Base-by-base conservation (phyloP, 106 monocot species). In the Iris macrosiphon region DNA sequence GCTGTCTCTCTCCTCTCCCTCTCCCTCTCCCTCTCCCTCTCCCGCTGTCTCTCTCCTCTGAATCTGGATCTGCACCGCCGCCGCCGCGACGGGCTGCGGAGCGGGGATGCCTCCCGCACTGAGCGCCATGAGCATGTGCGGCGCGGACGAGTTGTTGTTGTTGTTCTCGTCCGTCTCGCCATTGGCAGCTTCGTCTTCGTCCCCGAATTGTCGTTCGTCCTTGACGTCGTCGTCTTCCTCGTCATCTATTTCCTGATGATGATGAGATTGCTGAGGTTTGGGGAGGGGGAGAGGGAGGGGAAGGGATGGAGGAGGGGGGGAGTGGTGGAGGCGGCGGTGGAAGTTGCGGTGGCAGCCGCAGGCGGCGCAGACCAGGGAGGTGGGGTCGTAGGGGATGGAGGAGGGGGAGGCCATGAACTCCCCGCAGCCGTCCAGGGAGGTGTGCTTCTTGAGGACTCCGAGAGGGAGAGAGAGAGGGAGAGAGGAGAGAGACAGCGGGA, bases 401-500 rank as follows among this genome's bases (percentile, higher is more conserved):
- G 75, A 31, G 32, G 57, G 38, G 50, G 29, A 34, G 17, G 72
- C 71, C 60, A 77, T 47, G 77, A 77, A 77, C 42, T 77, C 77
- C 20, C 65, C 54, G 55, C 77, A 77, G 31, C 77, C 77, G 55
- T 85, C 85, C 15, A 85, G 60, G 9, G 85, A 80, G 3, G 85
- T 80, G 58, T 85, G 85, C 65, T 85, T 85, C 72, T 76, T 80
- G 29, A 76, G 55, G 65, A n/a, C n/a, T n/a, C n/a, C n/a, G n/a
- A n/a, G n/a, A n/a, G n/a, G n/a, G n/a, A n/a, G n/a, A n/a, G n/a
- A n/a, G n/a, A n/a, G n/a, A n/a, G n/a, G n/a, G n/a, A n/a, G n/a
- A n/a, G n/a, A n/a, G n/a, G n/a, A n/a, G n/a, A n/a, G n/a, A n/a
- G n/a, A n/a, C n/a, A n/a, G n/a, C n/a, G n/a, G n/a, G n/a, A n/a